Conservation (phyloP, 139 green algal species). For the Microglena sp. region DNA sequence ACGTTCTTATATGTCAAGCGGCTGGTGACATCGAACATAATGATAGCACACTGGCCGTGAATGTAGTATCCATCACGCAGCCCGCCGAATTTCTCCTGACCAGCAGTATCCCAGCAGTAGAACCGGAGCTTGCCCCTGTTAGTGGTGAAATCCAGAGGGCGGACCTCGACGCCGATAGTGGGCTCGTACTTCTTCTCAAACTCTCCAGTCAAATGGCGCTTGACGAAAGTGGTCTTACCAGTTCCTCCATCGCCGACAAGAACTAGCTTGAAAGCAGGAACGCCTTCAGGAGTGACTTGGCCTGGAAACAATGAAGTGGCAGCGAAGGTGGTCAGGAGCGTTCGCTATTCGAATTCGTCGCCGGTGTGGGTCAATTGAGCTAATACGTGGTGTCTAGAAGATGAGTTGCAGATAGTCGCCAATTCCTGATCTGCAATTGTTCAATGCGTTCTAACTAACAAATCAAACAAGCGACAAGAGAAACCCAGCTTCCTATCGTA, state of each 20-base stretch:
- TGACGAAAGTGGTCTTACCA: conserved; percentile 95
- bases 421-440: too few relatives aligned
- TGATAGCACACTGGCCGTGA: conserved; percentile 98
- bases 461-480: too few relatives aligned
- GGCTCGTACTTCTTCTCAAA: conserved; percentile 99
- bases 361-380: too few relatives aligned
- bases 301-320: too few relatives aligned
- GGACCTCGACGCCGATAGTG: conserved; percentile 98
- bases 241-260: conserved; percentile 96
- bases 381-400: too few relatives aligned
- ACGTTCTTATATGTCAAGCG: conserved; percentile 99
- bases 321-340: too few relatives aligned
- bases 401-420: too few relatives aligned
- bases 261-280: conserved; percentile 88
- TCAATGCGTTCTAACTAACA: too few relatives aligned
- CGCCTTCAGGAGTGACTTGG: conserved; percentile 7
- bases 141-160: conserved; percentile 97
- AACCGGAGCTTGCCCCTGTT: conserved; percentile 95
- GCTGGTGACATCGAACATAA: conserved; percentile 99
- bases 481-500: too few relatives aligned
- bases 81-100: conserved; percentile 96
- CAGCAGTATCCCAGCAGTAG: conserved; percentile 99
- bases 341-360: too few relatives aligned
- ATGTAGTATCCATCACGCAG: conserved; percentile 99
- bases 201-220: conserved; percentile 96